Conservation (phyloP, 1,284 basidiomycete genomes). For the Inonotus hispidus region DNA sequence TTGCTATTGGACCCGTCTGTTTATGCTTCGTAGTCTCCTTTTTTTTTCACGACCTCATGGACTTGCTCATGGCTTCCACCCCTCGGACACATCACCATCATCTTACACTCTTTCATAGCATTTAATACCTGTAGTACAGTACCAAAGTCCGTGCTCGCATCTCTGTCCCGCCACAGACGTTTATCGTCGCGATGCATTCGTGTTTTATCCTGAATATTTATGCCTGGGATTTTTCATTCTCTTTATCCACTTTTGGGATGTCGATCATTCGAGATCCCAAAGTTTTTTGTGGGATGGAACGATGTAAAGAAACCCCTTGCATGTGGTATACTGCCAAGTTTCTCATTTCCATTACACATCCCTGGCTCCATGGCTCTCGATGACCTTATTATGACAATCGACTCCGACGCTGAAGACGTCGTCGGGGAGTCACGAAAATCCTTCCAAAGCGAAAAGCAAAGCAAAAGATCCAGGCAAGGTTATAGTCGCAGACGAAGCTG, state of each 20-base stretch:
- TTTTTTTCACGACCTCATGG: slow-evolving; percentile 4
- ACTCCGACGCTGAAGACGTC: slow-evolving; percentile 67
- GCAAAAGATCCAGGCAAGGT: slow-evolving; percentile 21
- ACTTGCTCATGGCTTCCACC: slow-evolving; percentile 3
- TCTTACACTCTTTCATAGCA: not conserved
- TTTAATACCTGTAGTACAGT: not conserved
- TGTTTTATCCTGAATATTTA: not conserved
- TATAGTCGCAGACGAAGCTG: slow-evolving; percentile 1
- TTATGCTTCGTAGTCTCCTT: not conserved
- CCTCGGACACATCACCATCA: not conserved
- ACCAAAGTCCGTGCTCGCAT: not conserved
- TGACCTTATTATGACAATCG: slow-evolving; percentile 80
- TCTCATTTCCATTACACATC: not conserved
- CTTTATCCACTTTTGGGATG: not conserved
- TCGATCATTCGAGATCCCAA: slow-evolving; percentile 5
- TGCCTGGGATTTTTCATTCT: not conserved
- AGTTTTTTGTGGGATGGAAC: not conserved
- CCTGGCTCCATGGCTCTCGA: slow-evolving; percentile 19
- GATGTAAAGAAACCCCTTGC: not conserved
- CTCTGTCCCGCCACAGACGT: not conserved
- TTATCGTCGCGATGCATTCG: not conserved
- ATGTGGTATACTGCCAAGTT: not conserved
- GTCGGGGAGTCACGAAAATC: slow-evolving; percentile 20
- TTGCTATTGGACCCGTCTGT: not conserved
- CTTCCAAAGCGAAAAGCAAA: slow-evolving; percentile 23